Conservation (phyloP, 345 rosid genomes). For the Gossypium raimondii region DNA sequence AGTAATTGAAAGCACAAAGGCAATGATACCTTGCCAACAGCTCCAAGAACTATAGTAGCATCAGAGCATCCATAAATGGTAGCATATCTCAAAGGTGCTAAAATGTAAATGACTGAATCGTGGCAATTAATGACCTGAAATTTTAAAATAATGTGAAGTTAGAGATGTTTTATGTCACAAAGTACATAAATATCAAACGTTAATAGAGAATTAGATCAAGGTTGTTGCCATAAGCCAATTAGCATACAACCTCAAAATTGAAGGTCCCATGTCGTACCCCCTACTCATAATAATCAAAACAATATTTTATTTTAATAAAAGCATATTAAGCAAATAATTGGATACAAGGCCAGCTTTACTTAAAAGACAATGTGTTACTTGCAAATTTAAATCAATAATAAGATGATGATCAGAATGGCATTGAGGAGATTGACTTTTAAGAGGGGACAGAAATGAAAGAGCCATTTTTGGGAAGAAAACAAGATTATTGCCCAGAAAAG, state of each 20-base stretch:
- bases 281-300: background rate
- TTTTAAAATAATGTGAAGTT: constrained; percentile 17
- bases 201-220: constrained; percentile 3
- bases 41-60: constrained; percentile 93
- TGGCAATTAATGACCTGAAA: constrained; percentile 94
- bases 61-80: constrained; percentile 99
- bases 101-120: constrained; percentile 87
- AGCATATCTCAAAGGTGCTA: constrained; percentile 91
- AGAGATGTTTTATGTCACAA: constrained; percentile 7
- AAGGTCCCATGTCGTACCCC: background rate
- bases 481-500: background rate
- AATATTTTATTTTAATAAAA: background rate
- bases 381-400: background rate
- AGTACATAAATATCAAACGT: constrained; percentile 1
- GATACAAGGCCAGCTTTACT: background rate
- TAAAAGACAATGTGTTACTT: background rate
- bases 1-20: background rate
- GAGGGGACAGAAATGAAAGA: background rate
- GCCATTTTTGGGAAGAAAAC: background rate
- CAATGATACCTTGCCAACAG: constrained; percentile 88
- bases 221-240: background rate
- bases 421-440: background rate
- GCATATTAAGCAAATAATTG: background rate
- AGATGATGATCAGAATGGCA: background rate
- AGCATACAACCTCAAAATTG: background rate